A percentile compares a stretch with the other conserved stretches of the same genome.
phyloP scores from a whole-genome alignment of 768 basidiomycete species.

The Xerocomellus chrysenteron region DNA sequence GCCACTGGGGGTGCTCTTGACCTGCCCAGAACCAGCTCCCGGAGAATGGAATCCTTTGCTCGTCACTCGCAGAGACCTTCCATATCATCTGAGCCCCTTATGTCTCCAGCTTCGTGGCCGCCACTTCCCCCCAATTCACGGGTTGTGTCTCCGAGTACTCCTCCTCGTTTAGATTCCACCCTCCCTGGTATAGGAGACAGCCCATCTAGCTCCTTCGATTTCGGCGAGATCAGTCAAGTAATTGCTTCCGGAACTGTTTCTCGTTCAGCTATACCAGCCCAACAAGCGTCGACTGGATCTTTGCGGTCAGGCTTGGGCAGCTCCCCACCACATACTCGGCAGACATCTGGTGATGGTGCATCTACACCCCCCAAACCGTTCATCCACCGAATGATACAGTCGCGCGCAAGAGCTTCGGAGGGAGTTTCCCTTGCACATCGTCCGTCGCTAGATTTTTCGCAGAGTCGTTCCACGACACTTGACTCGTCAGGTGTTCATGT shows the following conservation, averaged over 20 bases:
- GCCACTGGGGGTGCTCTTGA: neutral
- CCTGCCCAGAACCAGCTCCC: neutral
- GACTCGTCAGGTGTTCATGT: neutral
- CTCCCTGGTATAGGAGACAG: constrained; percentile 3
- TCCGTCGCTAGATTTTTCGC: constrained; percentile 1
- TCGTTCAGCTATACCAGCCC: neutral
- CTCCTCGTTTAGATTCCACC: constrained; percentile 1
- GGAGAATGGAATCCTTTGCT: neutral
- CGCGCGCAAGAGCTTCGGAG: constrained; percentile 20
- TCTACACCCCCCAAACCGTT: constrained; percentile 7
- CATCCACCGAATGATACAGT: constrained; percentile 20
- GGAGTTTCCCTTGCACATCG: neutral
- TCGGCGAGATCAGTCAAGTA: constrained; percentile 3
- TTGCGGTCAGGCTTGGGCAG: neutral
- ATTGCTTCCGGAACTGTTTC: neutral
- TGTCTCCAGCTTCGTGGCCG: constrained; percentile 10
- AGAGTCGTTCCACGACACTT: constrained; percentile 6
- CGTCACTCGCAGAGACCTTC: constrained; percentile 17
- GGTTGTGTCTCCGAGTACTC: neutral
- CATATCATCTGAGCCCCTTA: constrained; percentile 24
- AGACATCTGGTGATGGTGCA: neutral
- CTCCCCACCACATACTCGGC: neutral
- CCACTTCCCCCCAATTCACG: constrained; percentile 5
- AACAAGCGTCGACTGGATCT: neutral
- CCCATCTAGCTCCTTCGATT: neutral